phyloP scores from a whole-genome alignment of 192 early-diverging fungal genomes.

The Coemansia sp. region DNA sequence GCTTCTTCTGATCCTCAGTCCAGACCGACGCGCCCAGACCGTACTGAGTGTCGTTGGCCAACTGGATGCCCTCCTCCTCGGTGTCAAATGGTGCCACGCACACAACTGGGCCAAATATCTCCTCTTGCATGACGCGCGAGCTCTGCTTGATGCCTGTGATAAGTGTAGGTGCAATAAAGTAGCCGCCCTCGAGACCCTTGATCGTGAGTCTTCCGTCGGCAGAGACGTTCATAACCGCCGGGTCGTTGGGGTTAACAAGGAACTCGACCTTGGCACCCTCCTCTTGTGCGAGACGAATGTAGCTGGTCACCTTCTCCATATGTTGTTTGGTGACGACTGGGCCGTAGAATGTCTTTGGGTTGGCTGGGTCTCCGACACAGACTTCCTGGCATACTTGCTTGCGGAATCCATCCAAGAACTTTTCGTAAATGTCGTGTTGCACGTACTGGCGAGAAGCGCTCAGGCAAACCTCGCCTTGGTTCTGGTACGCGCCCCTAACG shows the following conservation, averaged over 20 bases:
- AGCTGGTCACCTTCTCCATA: constrained; percentile 68
- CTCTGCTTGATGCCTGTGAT: constrained; percentile 60
- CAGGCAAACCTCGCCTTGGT: constrained; percentile 82
- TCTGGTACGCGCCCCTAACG: constrained; percentile 67
- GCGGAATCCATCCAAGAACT: constrained; percentile 65
- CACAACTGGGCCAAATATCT: constrained; percentile 89
- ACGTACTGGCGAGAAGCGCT: constrained; percentile 81
- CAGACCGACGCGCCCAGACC: constrained; percentile 77
- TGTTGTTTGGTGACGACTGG: constrained; percentile 72
- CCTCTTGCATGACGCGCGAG: constrained; percentile 65
- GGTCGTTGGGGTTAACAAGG: constrained; percentile 31
- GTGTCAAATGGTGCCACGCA: constrained; percentile 72
- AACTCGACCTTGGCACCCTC: constrained; percentile 65
- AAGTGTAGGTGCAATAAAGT: constrained; percentile 79
- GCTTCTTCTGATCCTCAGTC: constrained; percentile 64
- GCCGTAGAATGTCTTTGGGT: constrained; percentile 66
- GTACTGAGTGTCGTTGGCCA: constrained; percentile 73
- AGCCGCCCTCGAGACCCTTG: constrained; percentile 64
- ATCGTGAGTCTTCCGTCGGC: constrained; percentile 39
- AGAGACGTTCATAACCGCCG: constrained; percentile 36
- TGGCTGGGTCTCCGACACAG: constrained; percentile 70
- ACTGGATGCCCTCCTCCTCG: constrained; percentile 70
- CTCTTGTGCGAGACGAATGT: constrained; percentile 64
- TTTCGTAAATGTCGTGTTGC: constrained; percentile 64
- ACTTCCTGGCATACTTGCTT: constrained; percentile 50